A percentile compares a stretch with the other conserved stretches of the same genome.
Conservation (phyloP, 495 filamentous ascomycete species). For the Penicillium mononematosum region DNA sequence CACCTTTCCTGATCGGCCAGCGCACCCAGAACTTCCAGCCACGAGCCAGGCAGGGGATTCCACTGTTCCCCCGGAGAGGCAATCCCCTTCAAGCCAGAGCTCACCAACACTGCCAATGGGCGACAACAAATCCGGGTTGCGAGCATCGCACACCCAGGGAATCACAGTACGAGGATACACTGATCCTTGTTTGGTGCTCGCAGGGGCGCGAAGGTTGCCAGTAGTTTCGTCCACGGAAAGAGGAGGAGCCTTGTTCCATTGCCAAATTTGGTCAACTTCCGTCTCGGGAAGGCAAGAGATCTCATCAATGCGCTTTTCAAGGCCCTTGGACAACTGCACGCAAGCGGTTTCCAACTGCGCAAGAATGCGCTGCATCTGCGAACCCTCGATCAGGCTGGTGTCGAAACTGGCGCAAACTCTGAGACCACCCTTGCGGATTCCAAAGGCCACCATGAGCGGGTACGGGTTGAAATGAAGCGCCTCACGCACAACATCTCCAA, state of each 20-base stretch:
- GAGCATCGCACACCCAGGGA: constrained; percentile 37
- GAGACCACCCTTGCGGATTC: constrained; percentile 55
- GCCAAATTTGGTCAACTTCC: constrained; percentile 41
- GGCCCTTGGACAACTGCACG: constrained; percentile 27
- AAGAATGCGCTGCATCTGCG: constrained; percentile 47
- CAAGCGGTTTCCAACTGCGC: constrained; percentile 40
- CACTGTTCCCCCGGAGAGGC: constrained; percentile 24
- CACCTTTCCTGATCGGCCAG: constrained; percentile 30
- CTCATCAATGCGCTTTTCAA: constrained; percentile 28
- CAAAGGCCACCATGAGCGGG: constrained; percentile 62
- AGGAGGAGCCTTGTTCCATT: constrained; percentile 38
- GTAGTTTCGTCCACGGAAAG: constrained; percentile 26
- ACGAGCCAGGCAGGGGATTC: constrained; percentile 38
- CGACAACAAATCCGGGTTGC: constrained; percentile 30
- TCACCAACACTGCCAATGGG: constrained; percentile 37
- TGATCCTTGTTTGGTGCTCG: constrained; percentile 27
- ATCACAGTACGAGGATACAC: constrained; percentile 30
- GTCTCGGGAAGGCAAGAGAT: constrained; percentile 37
- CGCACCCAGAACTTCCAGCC: constrained; percentile 27
- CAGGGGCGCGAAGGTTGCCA: constrained; percentile 28
- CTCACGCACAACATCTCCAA: constrained; percentile 58
- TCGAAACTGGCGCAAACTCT: constrained; percentile 64
- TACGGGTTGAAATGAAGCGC: constrained; percentile 69
- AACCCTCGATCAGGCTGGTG: constrained; percentile 37
- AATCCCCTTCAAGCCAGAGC: constrained; percentile 33